A percentile compares a stretch with the other conserved stretches of the same genome.
phyloP scores from a whole-genome alignment of 192 early-diverging fungal species.

The Diversispora eburnea region DNA sequence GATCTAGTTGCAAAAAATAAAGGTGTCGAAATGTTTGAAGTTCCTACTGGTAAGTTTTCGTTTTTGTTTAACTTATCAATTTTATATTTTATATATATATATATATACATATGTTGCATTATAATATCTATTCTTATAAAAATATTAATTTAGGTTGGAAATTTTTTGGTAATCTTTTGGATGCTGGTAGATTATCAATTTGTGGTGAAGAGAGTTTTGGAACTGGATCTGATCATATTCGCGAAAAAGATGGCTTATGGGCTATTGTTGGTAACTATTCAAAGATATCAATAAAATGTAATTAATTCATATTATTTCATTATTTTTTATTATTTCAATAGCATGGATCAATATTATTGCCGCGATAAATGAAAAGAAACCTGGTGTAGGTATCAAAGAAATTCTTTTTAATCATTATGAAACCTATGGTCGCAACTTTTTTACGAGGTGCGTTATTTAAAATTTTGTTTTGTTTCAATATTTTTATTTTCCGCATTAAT shows the following conservation, averaged over 20 bases:
- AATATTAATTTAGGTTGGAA: slow-evolving; percentile 56
- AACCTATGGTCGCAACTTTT: slow-evolving; percentile 95
- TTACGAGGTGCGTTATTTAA: slow-evolving; percentile 55
- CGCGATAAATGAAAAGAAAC: slow-evolving; percentile 55
- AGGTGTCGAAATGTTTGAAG: slow-evolving; percentile 76
- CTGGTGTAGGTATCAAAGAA: slow-evolving; percentile 61
- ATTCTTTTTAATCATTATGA: slow-evolving; percentile 79
- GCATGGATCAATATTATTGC: slow-evolving; percentile 97
- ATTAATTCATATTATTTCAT: too few species aligned
- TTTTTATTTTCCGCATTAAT: not conserved
- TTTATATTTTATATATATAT: too few species aligned
- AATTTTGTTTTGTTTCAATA: not conserved
- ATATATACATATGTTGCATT: not conserved
- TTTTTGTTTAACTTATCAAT: not conserved
- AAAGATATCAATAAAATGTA: too few species aligned
- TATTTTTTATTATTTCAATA: slow-evolving; percentile 18
- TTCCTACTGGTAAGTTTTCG: slow-evolving; percentile 67
- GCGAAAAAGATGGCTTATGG: slow-evolving; percentile 99
- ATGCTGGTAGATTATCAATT: slow-evolving; percentile 86
- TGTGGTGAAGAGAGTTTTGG: slow-evolving; percentile 99
- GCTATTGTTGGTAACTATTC: slow-evolving; percentile 71
- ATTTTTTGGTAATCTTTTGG: slow-evolving; percentile 99
- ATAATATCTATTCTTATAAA: not conserved
- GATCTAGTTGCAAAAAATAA: slow-evolving; percentile 86
- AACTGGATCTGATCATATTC: slow-evolving; percentile 97